Conservation (phyloP, 2,329 filamentous ascomycete genomes). For the Epichloe typhina region DNA sequence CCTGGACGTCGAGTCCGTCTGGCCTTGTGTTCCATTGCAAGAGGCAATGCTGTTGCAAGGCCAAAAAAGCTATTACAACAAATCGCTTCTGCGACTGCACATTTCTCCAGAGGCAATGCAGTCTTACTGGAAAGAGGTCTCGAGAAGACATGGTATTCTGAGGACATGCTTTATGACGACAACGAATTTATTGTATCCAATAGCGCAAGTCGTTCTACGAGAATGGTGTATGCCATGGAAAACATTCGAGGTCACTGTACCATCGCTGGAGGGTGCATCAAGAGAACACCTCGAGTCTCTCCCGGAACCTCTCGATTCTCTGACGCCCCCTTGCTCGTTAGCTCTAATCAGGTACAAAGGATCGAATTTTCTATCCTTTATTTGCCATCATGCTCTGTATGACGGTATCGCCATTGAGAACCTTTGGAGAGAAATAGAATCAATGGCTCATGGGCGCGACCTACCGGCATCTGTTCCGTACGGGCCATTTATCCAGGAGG, state of each 20-base stretch:
- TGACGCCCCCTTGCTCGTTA: conserved; percentile 31
- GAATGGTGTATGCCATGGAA: conserved; percentile 29
- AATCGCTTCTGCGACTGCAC: conserved; percentile 48
- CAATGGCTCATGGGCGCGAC: conserved; percentile 30
- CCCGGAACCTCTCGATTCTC: conserved; percentile 28
- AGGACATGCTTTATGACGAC: conserved; percentile 64
- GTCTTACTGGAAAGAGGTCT: conserved; percentile 48
- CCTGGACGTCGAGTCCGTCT: conserved; percentile 36
- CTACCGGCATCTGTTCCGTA: conserved; percentile 43
- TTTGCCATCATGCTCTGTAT: conserved; percentile 71
- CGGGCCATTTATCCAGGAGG: conserved; percentile 47
- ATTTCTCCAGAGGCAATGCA: conserved; percentile 37
- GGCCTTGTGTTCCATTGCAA: conserved; percentile 79
- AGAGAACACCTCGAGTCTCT: conserved; percentile 27
- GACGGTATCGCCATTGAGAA: conserved; percentile 66
- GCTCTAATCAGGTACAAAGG: conserved; percentile 24
- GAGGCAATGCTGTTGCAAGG: conserved; percentile 64
- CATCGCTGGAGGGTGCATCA: conserved; percentile 24
- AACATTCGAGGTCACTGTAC: conserved; percentile 16
- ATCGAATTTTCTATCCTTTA: conserved; percentile 29
- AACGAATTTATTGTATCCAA: conserved; percentile 44
- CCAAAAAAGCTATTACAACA: conserved; percentile 55
- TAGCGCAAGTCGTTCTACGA: conserved; percentile 57
- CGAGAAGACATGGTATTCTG: conserved; percentile 59
- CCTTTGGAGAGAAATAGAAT: conserved; percentile 59